Conservation (phyloP, 1,284 basidiomycete species). For the Dichomitus squalens region DNA sequence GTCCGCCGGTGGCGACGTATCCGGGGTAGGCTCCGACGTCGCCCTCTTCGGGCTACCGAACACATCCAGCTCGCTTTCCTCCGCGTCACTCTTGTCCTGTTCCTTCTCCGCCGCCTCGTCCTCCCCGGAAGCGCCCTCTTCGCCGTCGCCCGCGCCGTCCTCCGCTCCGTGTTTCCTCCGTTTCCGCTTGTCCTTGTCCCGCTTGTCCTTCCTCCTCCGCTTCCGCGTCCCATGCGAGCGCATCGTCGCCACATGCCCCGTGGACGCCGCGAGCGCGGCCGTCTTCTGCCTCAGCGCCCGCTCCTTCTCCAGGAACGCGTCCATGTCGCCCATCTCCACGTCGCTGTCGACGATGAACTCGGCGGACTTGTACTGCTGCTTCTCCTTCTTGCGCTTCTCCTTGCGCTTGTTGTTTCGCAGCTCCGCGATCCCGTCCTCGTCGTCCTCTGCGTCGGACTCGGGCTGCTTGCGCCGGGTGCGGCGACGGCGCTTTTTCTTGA, state of each 20-base stretch:
- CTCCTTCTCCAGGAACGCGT: constrained; percentile 81
- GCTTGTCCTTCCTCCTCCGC: constrained; percentile 46
- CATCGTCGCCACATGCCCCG: constrained; percentile 57
- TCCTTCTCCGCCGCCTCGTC: constrained; percentile 10
- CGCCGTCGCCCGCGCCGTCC: constrained; percentile 15
- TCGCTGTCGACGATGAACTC: constrained; percentile 92
- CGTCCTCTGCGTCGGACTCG: constrained; percentile 43
- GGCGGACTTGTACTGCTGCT: constrained; percentile 81
- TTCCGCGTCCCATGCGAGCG: constrained; percentile 70
- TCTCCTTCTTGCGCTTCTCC: constrained; percentile 66
- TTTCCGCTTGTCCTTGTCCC: constrained; percentile 28
- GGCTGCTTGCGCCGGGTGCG: constrained; percentile 48
- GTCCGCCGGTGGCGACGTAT: constrained; percentile 23
- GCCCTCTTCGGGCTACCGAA: constrained; percentile 28
- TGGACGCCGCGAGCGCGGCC: constrained; percentile 47
- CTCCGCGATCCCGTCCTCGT: constrained; percentile 34
- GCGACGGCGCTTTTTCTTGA: constrained; percentile 62
- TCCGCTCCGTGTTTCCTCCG: constrained; percentile 25
- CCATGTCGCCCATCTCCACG: constrained; percentile 74
- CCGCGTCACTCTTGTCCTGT: constrained; percentile 13
- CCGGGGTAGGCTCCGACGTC: constrained; percentile 22
- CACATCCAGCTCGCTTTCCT: constrained; percentile 27
- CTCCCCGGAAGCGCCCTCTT: constrained; percentile 5
- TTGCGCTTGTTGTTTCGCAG: constrained; percentile 46
- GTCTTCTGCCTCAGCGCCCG: constrained; percentile 53